These are phyloP conservation scores for Dactylellina sp. DNA, from an alignment of 2,329 filamentous ascomycete genomes.

Conservation along the genomic window DNA sequence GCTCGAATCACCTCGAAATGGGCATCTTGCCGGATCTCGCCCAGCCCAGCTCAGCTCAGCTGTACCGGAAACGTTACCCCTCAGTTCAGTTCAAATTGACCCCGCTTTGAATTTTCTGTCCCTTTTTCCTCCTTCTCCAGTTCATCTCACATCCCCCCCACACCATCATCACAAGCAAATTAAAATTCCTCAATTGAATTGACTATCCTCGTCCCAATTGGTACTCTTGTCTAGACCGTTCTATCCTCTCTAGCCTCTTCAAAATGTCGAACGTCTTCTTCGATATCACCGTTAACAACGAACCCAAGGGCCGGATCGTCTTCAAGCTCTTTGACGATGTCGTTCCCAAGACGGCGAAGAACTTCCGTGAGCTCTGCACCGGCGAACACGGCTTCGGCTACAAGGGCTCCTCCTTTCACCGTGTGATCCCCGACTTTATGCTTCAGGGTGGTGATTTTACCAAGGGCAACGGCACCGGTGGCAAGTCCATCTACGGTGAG, in stretches of 20 bases:
- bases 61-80: neutral
- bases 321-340: constrained; percentile 88
- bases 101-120: constrained; percentile 24
- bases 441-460: constrained; percentile 93
- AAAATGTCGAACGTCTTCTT: constrained; percentile 51
- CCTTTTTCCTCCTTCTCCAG: constrained; percentile 25
- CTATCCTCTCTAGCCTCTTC: constrained; percentile 12
- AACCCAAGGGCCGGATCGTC: constrained; percentile 76
- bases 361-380: constrained; percentile 83
- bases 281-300: constrained; percentile 26
- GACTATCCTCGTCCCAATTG: constrained; percentile 1
- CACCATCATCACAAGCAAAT: constrained; percentile 20
- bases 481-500: constrained; percentile 74
- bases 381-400: constrained; percentile 89
- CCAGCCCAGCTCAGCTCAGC: too few relatives aligned
- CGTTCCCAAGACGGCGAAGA: constrained; percentile 82
- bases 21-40: too few relatives aligned
- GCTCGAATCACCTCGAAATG: too few relatives aligned
- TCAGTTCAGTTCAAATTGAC: constrained; percentile 27
- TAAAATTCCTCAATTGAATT: too few relatives aligned
- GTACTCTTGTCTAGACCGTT: constrained; percentile 19
- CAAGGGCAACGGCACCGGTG: constrained; percentile 71
- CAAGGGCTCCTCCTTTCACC: constrained; percentile 84
- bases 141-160: constrained; percentile 18
- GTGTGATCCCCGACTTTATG: constrained; percentile 91